A percentile compares a stretch with the other conserved stretches of the same genome.
Conservation (phyloP, 768 basidiomycete species). For the Termitomyces heimii region DNA sequence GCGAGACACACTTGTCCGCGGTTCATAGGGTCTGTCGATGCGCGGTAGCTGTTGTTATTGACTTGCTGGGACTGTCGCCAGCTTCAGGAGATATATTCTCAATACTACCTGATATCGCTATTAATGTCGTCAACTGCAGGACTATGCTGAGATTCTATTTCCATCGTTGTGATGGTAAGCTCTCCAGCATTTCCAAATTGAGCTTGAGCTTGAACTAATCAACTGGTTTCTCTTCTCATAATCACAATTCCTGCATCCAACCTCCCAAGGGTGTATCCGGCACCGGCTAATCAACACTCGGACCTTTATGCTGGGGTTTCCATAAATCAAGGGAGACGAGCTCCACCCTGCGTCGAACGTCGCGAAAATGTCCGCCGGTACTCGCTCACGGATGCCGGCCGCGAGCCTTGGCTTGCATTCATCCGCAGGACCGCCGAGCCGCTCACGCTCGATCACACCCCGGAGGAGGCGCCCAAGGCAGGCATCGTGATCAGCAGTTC, state of each 20-base stretch:
- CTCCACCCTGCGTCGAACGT: constrained; percentile 80
- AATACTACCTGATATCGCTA: neutral
- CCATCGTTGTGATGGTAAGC: constrained; percentile 21
- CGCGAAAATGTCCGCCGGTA: constrained; percentile 79
- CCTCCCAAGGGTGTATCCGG: constrained; percentile 65
- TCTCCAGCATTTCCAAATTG: neutral
- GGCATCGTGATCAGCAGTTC: constrained; percentile 88
- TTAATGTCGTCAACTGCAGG: constrained; percentile 1
- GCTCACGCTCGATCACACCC: constrained; percentile 11
- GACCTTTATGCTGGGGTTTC: constrained; percentile 63
- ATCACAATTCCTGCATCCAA: too few species aligned
- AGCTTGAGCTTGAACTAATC: neutral
- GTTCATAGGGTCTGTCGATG: neutral
- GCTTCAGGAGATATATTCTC: neutral
- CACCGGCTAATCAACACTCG: constrained; percentile 70
- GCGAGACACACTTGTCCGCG: too few species aligned
- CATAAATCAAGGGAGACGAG: constrained; percentile 87
- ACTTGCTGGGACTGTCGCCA: neutral
- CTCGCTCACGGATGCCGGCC: constrained; percentile 74
- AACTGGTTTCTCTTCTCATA: too few species aligned
- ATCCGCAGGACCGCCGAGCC: constrained; percentile 64
- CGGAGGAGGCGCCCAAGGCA: constrained; percentile 8
- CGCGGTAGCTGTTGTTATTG: neutral
- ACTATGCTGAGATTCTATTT: constrained; percentile 4
- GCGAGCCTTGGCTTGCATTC: constrained; percentile 77